Base-by-base conservation (phyloP, 768 basidiomycete genomes). In the Xerocomellus chrysenteron region DNA sequence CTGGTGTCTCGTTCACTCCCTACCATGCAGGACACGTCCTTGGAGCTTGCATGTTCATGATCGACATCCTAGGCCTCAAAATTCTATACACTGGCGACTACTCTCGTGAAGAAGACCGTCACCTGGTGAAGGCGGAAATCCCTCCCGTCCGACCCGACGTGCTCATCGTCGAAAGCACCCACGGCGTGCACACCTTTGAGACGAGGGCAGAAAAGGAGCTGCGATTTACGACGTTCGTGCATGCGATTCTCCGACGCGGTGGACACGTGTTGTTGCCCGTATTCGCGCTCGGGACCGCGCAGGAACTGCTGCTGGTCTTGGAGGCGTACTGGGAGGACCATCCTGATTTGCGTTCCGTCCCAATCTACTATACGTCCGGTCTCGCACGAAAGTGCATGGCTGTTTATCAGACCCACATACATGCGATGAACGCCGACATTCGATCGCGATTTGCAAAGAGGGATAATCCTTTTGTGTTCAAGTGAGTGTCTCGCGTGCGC, bases 401-500 rank as follows among this genome's bases (percentile, higher is more conserved):
- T 42, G 94, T 98, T 4, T 99, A 96, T 72, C 93, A 97, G 72
- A 91, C 89, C 2, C 94, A 98, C 69, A 94, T 97, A 57, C 93
- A 96, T 71, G 92, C 94, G 5, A 98, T 99, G 94, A 97, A 98
- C 68, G 79, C 87, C 35, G 88, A 91, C 66, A 91, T 99, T 57
- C 87, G 92, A 36, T 82, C 87, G 51, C 80, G 94, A 45, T 98
- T 96, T 70, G 92, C 94, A 0, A 86, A 86, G 65, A 82, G 92
- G n/a, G 94, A 98, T 62, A 97, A 98, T 68, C 96, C 95, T 0
- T 98, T 98, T 68, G 92, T 97, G 39, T 99, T 99, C 88, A 94
- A 92, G 86, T 94, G 68, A 47, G 91, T 82, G 17, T 32, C 47
- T 58, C 66, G 7, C 8, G 19, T 40, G 37, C 8, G 35, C 47